phyloP scores from a whole-genome alignment of 768 basidiomycete species.

The Serendipita vermifera region DNA sequence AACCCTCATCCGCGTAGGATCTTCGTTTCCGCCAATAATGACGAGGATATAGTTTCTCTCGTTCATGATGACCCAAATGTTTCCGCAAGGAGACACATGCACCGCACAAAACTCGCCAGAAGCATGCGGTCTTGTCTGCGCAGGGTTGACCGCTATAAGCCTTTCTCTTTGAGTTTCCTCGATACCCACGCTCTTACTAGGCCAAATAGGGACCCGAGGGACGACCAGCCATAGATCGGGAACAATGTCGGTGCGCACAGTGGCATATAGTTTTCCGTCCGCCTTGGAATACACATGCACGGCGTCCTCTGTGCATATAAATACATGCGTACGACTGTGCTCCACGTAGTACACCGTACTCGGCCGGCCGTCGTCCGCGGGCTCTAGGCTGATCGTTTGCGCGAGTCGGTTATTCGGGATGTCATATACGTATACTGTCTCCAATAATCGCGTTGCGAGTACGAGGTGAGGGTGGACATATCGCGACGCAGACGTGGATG shows the following conservation, averaged over 20 bases:
- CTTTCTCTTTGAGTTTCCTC: no score
- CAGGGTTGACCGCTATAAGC: neutral
- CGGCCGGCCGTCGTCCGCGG: neutral
- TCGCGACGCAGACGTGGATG: neutral
- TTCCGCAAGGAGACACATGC: slow-evolving; percentile 1
- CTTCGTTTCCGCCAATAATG: neutral
- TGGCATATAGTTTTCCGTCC: neutral
- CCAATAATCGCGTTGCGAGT: neutral
- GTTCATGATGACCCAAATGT: neutral
- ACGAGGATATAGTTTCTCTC: neutral
- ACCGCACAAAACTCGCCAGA: neutral
- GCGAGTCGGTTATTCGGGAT: neutral
- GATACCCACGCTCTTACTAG: no score
- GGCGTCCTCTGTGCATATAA: neutral
- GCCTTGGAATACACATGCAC: neutral
- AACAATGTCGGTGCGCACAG: neutral
- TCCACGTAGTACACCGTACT: slow-evolving; percentile 5
- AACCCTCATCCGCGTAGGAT: neutral
- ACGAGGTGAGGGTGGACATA: slow-evolving; percentile 5
- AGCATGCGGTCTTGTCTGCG: neutral
- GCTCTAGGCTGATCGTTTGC: neutral
- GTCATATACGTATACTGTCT: neutral
- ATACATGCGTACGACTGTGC: slow-evolving; percentile 2
- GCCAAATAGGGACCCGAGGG: no score
- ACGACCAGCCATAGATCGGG: no score